Evolutionary conservation across 75 land plant genomes (phyloP), one percentile per base, ranked within the genome.

Genomic region (Gnetum montanum): DNA sequence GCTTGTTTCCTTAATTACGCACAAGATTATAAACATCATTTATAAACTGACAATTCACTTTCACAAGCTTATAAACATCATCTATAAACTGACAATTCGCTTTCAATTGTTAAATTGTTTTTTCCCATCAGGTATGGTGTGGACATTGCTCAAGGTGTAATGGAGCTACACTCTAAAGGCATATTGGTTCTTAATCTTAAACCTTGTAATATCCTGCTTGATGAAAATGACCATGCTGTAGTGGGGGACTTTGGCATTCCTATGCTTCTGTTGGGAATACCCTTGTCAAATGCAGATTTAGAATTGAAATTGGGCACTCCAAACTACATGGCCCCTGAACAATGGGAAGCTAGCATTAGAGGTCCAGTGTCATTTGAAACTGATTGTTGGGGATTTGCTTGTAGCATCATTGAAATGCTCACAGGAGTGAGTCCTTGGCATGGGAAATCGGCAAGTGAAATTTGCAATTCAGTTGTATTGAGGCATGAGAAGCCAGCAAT

Each of bases 291-390:
- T 29, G 40, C 79, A 31, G 87, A 79, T 57, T 56, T 62, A 45
- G 50, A 62, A 45, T 64, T 62, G 4, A 76, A 87, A 62, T 70
- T 90, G 74, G 98, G 98, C 20, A 82, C 97, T 26, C 88, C 96
- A 31, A 90, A 86, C 50, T 94, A 83, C 57, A 94, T 94, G 98
- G 91, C 98, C 50, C 98, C 98, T 43, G 98, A 94, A 70, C 98
- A 94, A 46, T 94, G 90, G 96, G 63, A 76, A 33, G 85, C 98
- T 56, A 75, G 73, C 37, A 57, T 85, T 25, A 73, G 88, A 61
- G 98, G 98, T 49, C 98, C 98, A 55, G 46, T 94, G 27, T 73
- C 84, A 10, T 82, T 66, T 54, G 98, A 86, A 56, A 83, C 97
- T 41, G 98, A 94, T 69, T 76, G 88, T 15, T 94, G 98, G 98